These are phyloP conservation scores for Ilyonectria robusta DNA, from an alignment of 2,329 filamentous ascomycete genomes.

Conservation along the genomic window DNA sequence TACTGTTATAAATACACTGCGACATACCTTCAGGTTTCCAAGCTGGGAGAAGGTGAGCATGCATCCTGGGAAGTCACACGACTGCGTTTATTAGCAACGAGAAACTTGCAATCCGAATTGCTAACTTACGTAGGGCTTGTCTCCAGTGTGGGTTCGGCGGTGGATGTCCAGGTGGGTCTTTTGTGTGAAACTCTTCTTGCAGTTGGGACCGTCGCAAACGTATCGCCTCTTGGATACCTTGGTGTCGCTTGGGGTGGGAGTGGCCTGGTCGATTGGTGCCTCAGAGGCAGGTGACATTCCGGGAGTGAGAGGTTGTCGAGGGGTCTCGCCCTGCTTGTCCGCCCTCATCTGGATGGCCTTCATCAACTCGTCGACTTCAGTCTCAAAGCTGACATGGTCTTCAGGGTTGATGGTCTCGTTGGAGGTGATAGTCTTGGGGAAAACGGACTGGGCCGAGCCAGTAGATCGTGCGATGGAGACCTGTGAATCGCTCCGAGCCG, in stretches of 20 bases:
- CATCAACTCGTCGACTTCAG: constrained; percentile 90
- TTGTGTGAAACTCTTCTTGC: constrained; percentile 87
- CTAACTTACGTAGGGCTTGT: constrained; percentile 86
- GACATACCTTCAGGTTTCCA: constrained; percentile 86
- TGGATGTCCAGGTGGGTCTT: constrained; percentile 96
- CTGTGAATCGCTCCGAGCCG: constrained; percentile 52
- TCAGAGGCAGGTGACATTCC: constrained; percentile 46
- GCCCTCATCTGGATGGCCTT: constrained; percentile 84
- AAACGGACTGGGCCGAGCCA: constrained; percentile 47
- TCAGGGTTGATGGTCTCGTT: constrained; percentile 63
- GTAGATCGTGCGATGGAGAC: constrained; percentile 45
- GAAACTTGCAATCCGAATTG: neutral
- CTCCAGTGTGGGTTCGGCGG: constrained; percentile 87
- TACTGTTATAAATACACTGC: neutral
- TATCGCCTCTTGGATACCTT: constrained; percentile 71
- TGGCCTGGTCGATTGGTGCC: constrained; percentile 39
- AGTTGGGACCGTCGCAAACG: constrained; percentile 80
- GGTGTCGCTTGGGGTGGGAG: constrained; percentile 43
- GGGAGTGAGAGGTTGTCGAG: constrained; percentile 46
- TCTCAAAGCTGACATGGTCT: constrained; percentile 77
- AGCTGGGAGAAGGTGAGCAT: constrained; percentile 88
- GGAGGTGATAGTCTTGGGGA: constrained; percentile 59
- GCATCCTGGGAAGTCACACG: constrained; percentile 81
- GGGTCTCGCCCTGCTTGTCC: constrained; percentile 51
- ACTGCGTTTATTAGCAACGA: constrained; percentile 56